Conservation (phyloP, 148 eudicot genomes). For the Amaranthus palmeri region DNA sequence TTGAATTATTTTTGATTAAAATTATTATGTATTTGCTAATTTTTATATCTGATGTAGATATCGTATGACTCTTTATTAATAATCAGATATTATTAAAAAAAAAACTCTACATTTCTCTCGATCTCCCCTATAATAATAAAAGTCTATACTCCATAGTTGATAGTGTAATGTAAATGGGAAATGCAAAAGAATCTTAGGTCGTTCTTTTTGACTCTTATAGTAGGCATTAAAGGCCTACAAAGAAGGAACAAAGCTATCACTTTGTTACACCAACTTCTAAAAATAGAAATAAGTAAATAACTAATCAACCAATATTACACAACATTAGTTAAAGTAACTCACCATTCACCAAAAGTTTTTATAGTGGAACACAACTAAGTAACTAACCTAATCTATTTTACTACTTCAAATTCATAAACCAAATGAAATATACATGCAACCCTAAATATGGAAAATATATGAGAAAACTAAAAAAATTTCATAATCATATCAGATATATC, state of each 20-base stretch:
- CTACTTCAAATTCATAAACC: too few relatives aligned
- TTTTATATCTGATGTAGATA: too few relatives aligned
- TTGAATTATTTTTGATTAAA: too few relatives aligned
- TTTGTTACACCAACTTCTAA: conserved; percentile 16
- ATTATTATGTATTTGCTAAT: too few relatives aligned
- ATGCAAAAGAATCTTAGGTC: conserved; percentile 1
- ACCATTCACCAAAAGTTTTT: not conserved
- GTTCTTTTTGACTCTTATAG: not conserved
- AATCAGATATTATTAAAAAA: too few relatives aligned
- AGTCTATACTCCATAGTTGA: not conserved
- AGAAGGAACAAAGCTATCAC: not conserved
- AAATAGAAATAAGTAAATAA: not conserved
- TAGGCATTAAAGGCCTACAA: conserved; percentile 8
- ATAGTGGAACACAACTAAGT: not conserved
- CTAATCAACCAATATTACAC: conserved; percentile 3
- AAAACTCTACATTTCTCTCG: too few relatives aligned
- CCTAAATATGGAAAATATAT: not conserved
- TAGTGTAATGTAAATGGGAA: not conserved
- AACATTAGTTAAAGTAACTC: not conserved
- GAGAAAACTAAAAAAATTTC: not conserved
- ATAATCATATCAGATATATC: too few relatives aligned
- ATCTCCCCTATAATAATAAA: too few relatives aligned
- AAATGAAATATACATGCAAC: not conserved
- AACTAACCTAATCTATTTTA: too few relatives aligned
- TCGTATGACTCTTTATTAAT: too few relatives aligned